phyloP scores from a whole-genome alignment of 352 stramenopile genomes.

The Phytophthora podocarpi region DNA sequence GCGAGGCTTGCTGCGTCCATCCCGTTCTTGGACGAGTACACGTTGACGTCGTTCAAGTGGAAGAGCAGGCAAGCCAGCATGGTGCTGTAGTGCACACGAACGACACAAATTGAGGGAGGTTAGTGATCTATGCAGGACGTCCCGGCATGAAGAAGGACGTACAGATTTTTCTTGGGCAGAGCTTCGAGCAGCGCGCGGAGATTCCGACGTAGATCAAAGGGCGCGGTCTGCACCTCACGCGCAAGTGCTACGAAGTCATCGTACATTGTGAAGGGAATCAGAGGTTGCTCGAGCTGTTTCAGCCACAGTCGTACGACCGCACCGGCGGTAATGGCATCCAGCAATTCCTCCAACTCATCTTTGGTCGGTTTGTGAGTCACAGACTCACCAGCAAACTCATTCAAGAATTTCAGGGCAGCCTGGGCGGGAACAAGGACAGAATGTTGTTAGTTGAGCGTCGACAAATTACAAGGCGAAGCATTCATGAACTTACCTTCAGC shows the following conservation, averaged over 20 bases:
- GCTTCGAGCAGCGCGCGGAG: conserved; percentile 62
- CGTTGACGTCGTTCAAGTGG: conserved; percentile 84
- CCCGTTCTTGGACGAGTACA: conserved; percentile 75
- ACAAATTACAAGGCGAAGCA: background rate
- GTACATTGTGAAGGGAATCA: conserved; percentile 72
- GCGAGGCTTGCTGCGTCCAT: conserved; percentile 69
- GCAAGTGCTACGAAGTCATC: conserved; percentile 60
- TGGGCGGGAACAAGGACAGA: conserved; percentile 12
- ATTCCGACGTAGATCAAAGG: conserved; percentile 62
- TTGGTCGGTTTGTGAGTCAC: conserved; percentile 52
- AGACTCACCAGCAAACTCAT: conserved; percentile 51
- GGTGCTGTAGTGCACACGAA: conserved; percentile 28
- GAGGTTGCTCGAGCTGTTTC: conserved; percentile 62
- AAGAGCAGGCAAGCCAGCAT: conserved; percentile 81
- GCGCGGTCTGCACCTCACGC: conserved; percentile 37
- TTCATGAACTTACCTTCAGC: conserved; percentile 51
- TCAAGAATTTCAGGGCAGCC: conserved; percentile 62
- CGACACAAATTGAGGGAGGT: background rate
- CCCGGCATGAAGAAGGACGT: conserved; percentile 19
- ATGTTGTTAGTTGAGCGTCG: background rate
- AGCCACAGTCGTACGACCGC: conserved; percentile 72
- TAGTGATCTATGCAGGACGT: conserved; percentile 1
- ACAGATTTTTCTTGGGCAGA: conserved; percentile 74
- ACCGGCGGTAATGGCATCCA: conserved; percentile 65
- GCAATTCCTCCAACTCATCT: conserved; percentile 60